Conservation (phyloP, 208 protist genomes). For the Trypanosoma vivax region DNA sequence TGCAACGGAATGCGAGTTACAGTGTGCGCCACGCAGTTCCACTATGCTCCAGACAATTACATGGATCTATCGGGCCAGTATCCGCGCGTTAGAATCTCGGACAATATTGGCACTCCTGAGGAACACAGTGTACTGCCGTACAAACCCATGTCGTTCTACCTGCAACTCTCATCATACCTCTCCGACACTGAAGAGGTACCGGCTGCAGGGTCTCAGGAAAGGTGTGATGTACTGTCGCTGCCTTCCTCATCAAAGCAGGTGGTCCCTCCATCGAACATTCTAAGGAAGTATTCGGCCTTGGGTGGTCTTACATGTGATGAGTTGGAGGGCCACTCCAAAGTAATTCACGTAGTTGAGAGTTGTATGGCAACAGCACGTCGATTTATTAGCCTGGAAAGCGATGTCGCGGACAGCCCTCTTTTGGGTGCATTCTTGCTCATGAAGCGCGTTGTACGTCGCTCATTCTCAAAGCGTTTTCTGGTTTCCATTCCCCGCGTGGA, state of each 20-base stretch:
- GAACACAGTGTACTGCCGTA: constrained; percentile 40
- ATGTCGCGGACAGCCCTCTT: constrained; percentile 53
- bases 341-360: constrained; percentile 78
- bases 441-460: constrained; percentile 76
- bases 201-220: constrained; percentile 6
- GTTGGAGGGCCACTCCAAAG: constrained; percentile 39
- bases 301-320: constrained; percentile 23
- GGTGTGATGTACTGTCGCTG: constrained; percentile 2
- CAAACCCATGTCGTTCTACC: constrained; percentile 66
- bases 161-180: constrained; percentile 73
- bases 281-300: constrained; percentile 55
- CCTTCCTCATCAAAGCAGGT: constrained; percentile 9
- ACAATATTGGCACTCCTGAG: constrained; percentile 9
- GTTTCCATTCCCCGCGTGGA: constrained; percentile 63
- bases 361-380: constrained; percentile 82
- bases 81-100: constrained; percentile 43
- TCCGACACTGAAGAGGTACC: constrained; percentile 54
- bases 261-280: constrained; percentile 20
- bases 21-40: constrained; percentile 63
- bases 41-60: constrained; percentile 79
- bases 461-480: constrained; percentile 66
- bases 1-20: constrained; percentile 72
- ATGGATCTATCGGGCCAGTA: constrained; percentile 68
- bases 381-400: constrained; percentile 81
- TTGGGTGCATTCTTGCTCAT: constrained; percentile 71